A percentile compares a stretch with the other conserved stretches of the same genome.
phyloP scores from a whole-genome alignment of 2,329 filamentous ascomycete species.

The Pseudogymnoascus sp. region DNA sequence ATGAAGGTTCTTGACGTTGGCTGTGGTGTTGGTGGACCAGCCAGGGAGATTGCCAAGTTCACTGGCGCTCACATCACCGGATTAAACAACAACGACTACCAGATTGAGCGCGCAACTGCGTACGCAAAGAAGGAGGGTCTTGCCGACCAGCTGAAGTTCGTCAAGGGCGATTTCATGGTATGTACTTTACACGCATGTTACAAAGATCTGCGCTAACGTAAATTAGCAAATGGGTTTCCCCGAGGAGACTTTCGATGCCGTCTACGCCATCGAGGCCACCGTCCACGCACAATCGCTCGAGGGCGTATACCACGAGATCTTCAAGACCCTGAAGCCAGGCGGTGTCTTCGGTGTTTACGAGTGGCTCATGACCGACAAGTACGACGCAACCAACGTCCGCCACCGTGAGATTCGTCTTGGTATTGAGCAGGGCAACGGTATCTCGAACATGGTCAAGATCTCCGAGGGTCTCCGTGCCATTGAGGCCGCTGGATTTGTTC shows the following conservation, averaged over 20 bases:
- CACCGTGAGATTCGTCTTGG: conserved; percentile 88
- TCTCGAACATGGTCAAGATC: conserved; percentile 92
- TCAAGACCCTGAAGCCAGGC: conserved; percentile 89
- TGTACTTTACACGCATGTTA: conserved; percentile 13
- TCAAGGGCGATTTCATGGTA: conserved; percentile 95
- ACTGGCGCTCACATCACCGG: conserved; percentile 81
- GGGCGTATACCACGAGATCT: conserved; percentile 90
- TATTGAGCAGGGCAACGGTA: conserved; percentile 93
- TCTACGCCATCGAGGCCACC: conserved; percentile 96
- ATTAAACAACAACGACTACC: conserved; percentile 99
- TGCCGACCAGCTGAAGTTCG: conserved; percentile 69
- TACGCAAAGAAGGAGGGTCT: conserved; percentile 80
- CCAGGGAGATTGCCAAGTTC: conserved; percentile 94
- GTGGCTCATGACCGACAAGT: conserved; percentile 96
- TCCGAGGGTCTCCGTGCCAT: conserved; percentile 76
- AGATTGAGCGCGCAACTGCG: conserved; percentile 83
- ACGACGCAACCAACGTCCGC: conserved; percentile 78
- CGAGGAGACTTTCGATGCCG: conserved; percentile 84
- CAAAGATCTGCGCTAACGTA: conserved; percentile 10
- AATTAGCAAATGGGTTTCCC: conserved; percentile 83
- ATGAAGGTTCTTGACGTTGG: conserved; percentile 94
- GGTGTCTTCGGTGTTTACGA: conserved; percentile 96
- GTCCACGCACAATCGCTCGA: conserved; percentile 86
- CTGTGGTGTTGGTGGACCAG: conserved; percentile 92
- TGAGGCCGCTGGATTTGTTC: conserved; percentile 76